phyloP scores from a whole-genome alignment of 2,329 filamentous ascomycete species.

The Neocucurbitaria cava region DNA sequence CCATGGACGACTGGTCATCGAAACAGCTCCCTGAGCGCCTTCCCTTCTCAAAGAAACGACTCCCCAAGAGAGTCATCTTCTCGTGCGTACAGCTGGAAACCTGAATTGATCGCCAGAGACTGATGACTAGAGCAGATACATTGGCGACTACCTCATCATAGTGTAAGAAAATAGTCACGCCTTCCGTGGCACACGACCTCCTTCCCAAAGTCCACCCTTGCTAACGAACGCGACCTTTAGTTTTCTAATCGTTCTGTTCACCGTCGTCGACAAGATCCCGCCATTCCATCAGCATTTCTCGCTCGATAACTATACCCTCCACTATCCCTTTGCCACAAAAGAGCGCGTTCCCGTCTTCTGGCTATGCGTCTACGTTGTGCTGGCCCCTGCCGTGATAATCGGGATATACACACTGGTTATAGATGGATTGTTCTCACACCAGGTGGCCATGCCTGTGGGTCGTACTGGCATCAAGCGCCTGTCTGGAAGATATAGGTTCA shows the following conservation, averaged over 20 bases:
- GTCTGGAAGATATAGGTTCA: conserved; percentile 58
- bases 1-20: conserved; percentile 45
- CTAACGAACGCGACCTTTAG: conserved; percentile 46
- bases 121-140: conserved; percentile 54
- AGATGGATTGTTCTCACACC: conserved; percentile 65
- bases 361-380: conserved; percentile 58
- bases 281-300: conserved; percentile 66
- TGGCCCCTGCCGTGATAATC: conserved; percentile 60
- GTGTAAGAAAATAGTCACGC: conserved; percentile 51
- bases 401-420: conserved; percentile 63
- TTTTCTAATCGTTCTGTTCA: conserved; percentile 59
- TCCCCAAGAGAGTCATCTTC: conserved; percentile 59
- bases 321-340: conserved; percentile 64
- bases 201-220: conserved; percentile 24
- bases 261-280: conserved; percentile 60
- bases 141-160: conserved; percentile 66
- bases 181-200: conserved; percentile 42
- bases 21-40: conserved; percentile 54
- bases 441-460: conserved; percentile 37
- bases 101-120: conserved; percentile 7
- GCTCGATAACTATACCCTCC: conserved; percentile 62
- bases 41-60: conserved; percentile 61
- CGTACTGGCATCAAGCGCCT: conserved; percentile 42
- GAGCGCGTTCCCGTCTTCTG: conserved; percentile 61
- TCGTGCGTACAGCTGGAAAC: conserved; percentile 52